Conservation (phyloP, 345 rosid species). For the Pelargonium nanum region DNA sequence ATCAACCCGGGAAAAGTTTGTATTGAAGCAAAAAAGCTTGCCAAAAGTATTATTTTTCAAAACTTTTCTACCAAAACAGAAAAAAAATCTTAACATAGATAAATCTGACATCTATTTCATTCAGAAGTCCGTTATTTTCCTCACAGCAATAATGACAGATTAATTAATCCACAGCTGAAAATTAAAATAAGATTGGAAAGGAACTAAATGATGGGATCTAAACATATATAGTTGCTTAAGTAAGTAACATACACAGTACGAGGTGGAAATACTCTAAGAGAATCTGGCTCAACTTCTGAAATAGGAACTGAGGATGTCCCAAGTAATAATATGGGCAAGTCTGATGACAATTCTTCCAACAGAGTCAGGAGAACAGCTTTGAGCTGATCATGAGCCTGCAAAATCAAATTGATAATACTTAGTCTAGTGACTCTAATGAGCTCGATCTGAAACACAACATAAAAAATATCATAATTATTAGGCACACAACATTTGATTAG, state of each 20-base stretch:
- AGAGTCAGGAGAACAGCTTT: slow-evolving; percentile 83
- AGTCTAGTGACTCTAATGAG: slow-evolving; percentile 10
- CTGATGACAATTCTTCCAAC: slow-evolving; percentile 87
- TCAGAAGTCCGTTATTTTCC: not conserved
- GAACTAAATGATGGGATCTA: not conserved
- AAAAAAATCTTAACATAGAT: not conserved
- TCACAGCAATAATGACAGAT: not conserved
- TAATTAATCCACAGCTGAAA: not conserved
- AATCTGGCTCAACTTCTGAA: slow-evolving; percentile 43
- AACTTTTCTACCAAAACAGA: not conserved
- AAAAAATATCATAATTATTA: not conserved
- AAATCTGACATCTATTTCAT: not conserved
- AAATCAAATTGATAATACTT: slow-evolving; percentile 16
- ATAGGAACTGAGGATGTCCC: slow-evolving; percentile 56
- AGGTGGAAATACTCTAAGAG: slow-evolving; percentile 49
- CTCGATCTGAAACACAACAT: not conserved
- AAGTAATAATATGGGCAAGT: slow-evolving; percentile 70
- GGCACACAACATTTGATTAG: not conserved
- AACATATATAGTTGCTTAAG: not conserved
- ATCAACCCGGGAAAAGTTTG: not conserved
- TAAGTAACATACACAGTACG: slow-evolving; percentile 55
- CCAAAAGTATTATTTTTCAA: not conserved
- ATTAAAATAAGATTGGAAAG: not conserved
- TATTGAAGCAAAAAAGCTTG: not conserved
- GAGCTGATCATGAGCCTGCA: slow-evolving; percentile 94